Evolutionary conservation across 805 yeast genomes (phyloP).

Genomic region (Metahyphopichia silvanorum): DNA sequence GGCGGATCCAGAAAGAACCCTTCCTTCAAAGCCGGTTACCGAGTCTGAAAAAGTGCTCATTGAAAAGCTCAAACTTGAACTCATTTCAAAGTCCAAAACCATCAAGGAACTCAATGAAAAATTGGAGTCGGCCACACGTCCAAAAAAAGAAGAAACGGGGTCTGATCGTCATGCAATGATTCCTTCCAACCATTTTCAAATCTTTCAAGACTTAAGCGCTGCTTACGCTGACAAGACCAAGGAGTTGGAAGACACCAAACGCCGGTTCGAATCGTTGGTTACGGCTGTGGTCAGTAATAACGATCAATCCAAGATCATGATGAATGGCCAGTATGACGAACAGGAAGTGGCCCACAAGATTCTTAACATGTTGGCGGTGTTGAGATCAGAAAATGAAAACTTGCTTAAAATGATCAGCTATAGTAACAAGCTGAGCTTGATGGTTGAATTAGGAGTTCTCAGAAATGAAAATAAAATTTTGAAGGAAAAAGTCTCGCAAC

Average conservation of each 20-base stretch:
- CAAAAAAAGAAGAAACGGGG: conserved; percentile 3
- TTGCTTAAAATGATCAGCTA: conserved; percentile 68
- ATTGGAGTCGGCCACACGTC: conserved; percentile 17
- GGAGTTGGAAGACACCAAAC: conserved; percentile 61
- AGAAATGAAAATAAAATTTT: conserved; percentile 31
- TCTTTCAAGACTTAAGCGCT: conserved; percentile 47
- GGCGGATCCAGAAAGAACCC: no score
- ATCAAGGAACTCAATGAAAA: conserved; percentile 34
- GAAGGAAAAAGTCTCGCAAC: not conserved
- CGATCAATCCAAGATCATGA: conserved; percentile 23
- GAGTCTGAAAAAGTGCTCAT: no score
- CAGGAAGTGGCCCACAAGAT: conserved; percentile 75
- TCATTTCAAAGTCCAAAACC: conserved; percentile 52
- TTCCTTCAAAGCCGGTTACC: no score
- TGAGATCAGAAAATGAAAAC: conserved; percentile 68
- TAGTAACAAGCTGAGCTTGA: conserved; percentile 71
- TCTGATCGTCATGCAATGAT: conserved; percentile 25
- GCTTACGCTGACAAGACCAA: conserved; percentile 43
- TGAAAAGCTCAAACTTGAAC: conserved; percentile 45
- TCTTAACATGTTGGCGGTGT: conserved; percentile 53
- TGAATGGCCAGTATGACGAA: conserved; percentile 64
- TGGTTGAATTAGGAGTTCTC: conserved; percentile 63
- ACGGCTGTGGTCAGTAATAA: conserved; percentile 22
- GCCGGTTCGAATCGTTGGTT: conserved; percentile 58
- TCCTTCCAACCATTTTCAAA: conserved; percentile 42